These are phyloP conservation scores for Dionaea muscipula DNA, from an alignment of 179 eudicot species.

Conservation along the genomic window DNA sequence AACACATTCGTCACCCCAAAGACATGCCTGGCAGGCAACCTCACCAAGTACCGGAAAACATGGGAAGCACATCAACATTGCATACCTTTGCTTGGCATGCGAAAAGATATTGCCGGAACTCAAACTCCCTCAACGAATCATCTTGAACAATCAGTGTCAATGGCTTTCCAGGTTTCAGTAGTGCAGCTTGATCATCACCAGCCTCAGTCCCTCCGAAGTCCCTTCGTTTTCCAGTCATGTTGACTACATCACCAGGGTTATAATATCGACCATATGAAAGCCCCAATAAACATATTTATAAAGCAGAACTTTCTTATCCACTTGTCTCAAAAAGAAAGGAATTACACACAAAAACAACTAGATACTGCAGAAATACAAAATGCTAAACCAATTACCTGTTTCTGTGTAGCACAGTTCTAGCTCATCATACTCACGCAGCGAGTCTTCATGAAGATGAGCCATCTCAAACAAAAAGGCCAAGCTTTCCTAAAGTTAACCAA, in stretches of 20 bases:
- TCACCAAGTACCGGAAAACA: not conserved
- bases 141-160: constrained; percentile 79
- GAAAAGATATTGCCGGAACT: constrained; percentile 91
- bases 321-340: too few species aligned
- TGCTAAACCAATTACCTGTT: constrained; percentile 51
- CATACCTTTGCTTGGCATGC: constrained; percentile 96
- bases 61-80: not conserved
- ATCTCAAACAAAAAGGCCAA: constrained; percentile 96
- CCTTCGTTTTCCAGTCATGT: constrained; percentile 47
- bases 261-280: not conserved
- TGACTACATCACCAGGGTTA: constrained; percentile 33
- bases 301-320: too few species aligned
- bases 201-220: constrained; percentile 86
- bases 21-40: not conserved
- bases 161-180: constrained; percentile 61
- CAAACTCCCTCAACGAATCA: constrained; percentile 94
- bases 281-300: not conserved
- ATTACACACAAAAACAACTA: not conserved
- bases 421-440: constrained; percentile 92
- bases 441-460: constrained; percentile 95
- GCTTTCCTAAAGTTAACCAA: constrained; percentile 58
- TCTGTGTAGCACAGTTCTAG: constrained; percentile 88
- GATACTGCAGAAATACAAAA: constrained; percentile 2
- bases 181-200: constrained; percentile 91
- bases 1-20: not conserved